Conservation (phyloP, 768 basidiomycete species). For the Hericium alpestre region DNA sequence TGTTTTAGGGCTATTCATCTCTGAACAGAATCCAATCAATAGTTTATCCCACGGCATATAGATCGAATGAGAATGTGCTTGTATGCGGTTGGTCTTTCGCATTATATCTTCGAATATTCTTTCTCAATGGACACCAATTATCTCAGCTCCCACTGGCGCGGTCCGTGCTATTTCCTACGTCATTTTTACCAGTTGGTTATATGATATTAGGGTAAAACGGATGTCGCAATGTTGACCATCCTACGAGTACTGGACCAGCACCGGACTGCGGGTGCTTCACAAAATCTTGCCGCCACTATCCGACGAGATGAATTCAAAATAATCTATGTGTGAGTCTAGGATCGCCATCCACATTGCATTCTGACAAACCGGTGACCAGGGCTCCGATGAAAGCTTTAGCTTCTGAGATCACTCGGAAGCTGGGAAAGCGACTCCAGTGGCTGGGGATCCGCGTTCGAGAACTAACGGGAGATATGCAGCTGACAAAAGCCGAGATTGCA, state of each 20-base stretch:
- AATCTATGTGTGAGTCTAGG: conserved; percentile 74
- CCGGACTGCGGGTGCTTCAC: conserved; percentile 20
- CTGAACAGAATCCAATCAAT: conserved; percentile 95
- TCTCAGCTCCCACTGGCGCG: conserved; percentile 92
- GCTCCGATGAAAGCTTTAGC: conserved; percentile 99
- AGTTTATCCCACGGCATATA: conserved; percentile 85
- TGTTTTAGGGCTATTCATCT: conserved; percentile 48
- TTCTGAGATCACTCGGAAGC: conserved; percentile 87
- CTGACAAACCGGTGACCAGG: conserved; percentile 25
- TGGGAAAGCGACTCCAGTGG: conserved; percentile 86
- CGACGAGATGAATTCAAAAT: conserved; percentile 78
- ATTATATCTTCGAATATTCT: background rate
- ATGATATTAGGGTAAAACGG: conserved; percentile 82
- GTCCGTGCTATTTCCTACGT: conserved; percentile 35
- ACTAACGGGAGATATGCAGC: conserved; percentile 86
- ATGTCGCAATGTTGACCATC: conserved; percentile 90
- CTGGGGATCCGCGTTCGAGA: conserved; percentile 79
- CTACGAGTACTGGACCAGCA: conserved; percentile 81
- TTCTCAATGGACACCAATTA: background rate
- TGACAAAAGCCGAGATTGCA: conserved; percentile 87
- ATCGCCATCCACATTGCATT: background rate
- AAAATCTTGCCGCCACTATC: conserved; percentile 39
- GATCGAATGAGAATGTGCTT: conserved; percentile 93
- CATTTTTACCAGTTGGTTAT: background rate
- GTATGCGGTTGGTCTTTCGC: conserved; percentile 57